phyloP scores from a whole-genome alignment of 805 yeast species.

The Candida argentea region DNA sequence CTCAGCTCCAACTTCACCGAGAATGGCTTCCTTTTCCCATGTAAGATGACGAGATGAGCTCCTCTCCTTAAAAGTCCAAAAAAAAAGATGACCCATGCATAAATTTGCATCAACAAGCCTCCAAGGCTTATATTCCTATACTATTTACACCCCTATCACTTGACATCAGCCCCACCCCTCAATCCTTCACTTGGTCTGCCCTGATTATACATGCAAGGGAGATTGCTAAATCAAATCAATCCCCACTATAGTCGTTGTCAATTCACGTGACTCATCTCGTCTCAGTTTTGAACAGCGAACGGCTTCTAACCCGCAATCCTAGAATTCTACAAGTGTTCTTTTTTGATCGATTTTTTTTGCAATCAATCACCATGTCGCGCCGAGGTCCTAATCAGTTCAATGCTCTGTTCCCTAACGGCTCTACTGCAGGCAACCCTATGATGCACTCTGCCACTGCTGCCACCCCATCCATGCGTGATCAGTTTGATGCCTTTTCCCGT shows the following conservation, averaged over 20 bases:
- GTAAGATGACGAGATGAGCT: too few species aligned
- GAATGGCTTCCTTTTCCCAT: too few species aligned
- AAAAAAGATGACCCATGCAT: too few species aligned
- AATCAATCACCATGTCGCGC: slow-evolving; percentile 33
- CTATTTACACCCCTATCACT: too few species aligned
- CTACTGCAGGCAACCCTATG: slow-evolving; percentile 9
- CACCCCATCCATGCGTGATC: slow-evolving; percentile 18
- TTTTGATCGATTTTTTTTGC: not conserved
- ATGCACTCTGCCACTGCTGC: slow-evolving; percentile 14
- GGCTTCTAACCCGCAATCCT: slow-evolving; percentile 1
- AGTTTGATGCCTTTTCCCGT: slow-evolving; percentile 43
- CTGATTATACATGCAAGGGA: not conserved
- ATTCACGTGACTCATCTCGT: slow-evolving; percentile 1
- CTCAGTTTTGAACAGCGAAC: slow-evolving; percentile 1
- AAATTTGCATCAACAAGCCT: too few species aligned
- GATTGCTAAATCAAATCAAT: not conserved
- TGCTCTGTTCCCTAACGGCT: slow-evolving; percentile 19
- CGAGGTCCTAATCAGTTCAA: slow-evolving; percentile 36
- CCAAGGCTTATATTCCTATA: too few species aligned
- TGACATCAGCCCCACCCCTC: too few species aligned
- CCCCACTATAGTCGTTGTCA: slow-evolving; percentile 1
- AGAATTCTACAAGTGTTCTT: slow-evolving; percentile 1
- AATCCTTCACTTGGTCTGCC: not conserved
- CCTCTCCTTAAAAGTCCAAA: too few species aligned
- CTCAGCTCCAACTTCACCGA: too few species aligned